Evolutionary conservation across 768 basidiomycete genomes (phyloP).

Genomic region (Lactarius vividus): DNA sequence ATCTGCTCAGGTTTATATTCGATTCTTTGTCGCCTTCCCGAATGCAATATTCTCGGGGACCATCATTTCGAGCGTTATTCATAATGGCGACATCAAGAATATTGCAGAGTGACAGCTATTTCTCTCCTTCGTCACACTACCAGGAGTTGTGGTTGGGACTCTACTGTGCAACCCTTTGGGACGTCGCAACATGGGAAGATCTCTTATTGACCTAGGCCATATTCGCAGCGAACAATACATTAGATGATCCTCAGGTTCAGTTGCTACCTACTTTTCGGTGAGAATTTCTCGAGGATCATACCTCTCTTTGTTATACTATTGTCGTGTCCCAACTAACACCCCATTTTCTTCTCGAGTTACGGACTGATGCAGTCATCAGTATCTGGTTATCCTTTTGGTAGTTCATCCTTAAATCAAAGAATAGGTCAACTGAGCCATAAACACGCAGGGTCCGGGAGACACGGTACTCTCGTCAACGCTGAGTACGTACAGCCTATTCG

Average conservation of each 20-base stretch:
- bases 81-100: constrained; percentile 49
- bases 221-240: neutral
- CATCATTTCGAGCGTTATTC: constrained; percentile 65
- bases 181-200: constrained; percentile 53
- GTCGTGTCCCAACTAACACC: constrained; percentile 29
- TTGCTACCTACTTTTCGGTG: constrained; percentile 64
- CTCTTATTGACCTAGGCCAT: no score
- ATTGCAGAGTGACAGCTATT: constrained; percentile 73
- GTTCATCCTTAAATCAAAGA: constrained; percentile 39
- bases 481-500: constrained; percentile 44
- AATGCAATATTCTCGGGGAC: constrained; percentile 67
- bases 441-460: constrained; percentile 60
- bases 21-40: constrained; percentile 69
- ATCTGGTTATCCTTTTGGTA: neutral
- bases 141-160: constrained; percentile 46
- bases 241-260: constrained; percentile 68
- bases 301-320: constrained; percentile 69
- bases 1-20: constrained; percentile 55
- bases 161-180: constrained; percentile 52
- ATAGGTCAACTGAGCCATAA: neutral
- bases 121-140: constrained; percentile 56
- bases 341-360: constrained; percentile 41
- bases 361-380: constrained; percentile 60
- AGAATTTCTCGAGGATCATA: constrained; percentile 46
- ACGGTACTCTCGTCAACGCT: constrained; percentile 65